phyloP scores from a whole-genome alignment of 2,329 filamentous ascomycete genomes.

The Penicillium expansum region DNA sequence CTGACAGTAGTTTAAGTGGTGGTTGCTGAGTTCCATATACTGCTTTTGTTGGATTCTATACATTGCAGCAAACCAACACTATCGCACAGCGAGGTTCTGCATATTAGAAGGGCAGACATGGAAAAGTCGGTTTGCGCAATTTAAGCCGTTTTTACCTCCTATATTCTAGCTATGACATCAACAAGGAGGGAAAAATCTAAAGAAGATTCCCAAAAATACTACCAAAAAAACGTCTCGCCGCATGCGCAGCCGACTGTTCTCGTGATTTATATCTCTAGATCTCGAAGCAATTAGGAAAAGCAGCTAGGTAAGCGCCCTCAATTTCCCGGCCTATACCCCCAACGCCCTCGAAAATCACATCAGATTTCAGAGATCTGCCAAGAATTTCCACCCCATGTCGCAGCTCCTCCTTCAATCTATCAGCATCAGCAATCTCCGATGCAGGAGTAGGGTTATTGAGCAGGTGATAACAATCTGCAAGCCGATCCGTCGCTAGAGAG shows the following conservation, averaged over 20 bases:
- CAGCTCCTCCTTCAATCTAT: conserved; percentile 24
- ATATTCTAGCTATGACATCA: not conserved
- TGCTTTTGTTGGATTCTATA: not conserved
- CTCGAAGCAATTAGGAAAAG: conserved; percentile 11
- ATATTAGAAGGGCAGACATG: not conserved
- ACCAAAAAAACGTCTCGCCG: not conserved
- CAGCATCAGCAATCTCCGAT: conserved; percentile 25
- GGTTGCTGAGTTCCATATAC: not conserved
- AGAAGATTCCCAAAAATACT: too few species aligned
- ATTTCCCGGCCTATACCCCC: conserved; percentile 23
- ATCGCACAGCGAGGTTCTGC: not conserved
- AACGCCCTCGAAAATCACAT: conserved; percentile 26
- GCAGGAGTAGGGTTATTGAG: too few species aligned
- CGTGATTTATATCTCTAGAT: conserved; percentile 2
- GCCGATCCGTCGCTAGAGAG: too few species aligned
- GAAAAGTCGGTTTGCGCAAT: not conserved
- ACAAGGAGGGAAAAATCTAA: not conserved
- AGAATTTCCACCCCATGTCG: conserved; percentile 20
- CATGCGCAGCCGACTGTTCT: not conserved
- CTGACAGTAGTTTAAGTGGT: not conserved
- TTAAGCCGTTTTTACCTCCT: not conserved
- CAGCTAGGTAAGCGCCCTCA: conserved; percentile 21
- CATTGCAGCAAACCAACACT: not conserved
- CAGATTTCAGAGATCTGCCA: conserved; percentile 14
- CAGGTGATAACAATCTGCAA: too few species aligned